Base-by-base conservation (phyloP, 345 rosid species). In the Eucalyptus melliodora region DNA sequence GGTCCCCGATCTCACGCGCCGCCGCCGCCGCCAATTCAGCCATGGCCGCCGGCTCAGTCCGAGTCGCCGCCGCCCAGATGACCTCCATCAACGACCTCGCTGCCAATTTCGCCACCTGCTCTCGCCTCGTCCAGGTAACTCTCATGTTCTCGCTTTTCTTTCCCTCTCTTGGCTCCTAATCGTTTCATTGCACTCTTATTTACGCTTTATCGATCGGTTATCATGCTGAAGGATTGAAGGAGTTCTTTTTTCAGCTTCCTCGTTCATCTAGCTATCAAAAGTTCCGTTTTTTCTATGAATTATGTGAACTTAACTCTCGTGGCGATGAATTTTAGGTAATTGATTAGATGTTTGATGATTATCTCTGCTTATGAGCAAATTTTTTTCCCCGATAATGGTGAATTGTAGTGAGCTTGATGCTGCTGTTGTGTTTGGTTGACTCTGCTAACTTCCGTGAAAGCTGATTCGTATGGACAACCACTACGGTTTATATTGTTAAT, bases 11-110 rank as follows among this genome's bases (percentile, higher is more conserved):
- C 37, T 56, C 87, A 34, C 89, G 89, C 80, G 89, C 90, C 88
- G 49, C 60, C 86, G 49, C 60, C 86, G 90, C 93, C 91, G 86
- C 89, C 59, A 56, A 80, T 51, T 60, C 91, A 83, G 89, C 88
- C 90, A 94, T 95, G 94, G 93, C 97, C 24, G 67, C 93, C 87
- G 92, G 90, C 87, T 92, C 94, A 2, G 96, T 95, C 92, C 96
- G 98, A 87, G 96, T 97, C 80, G 99, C 99, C 86, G 98, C 97
- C n/a, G 97, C 94, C 89, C 99, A 97, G 95, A 97, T 97, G 98
- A 97, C 99, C 51, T 97, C 99, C 45, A 86, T 95, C 93, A 95
- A 95, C 94, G 99, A 97, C 89, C 90, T 97, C 86, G 95, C 97
- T 87, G 53, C 96, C 91, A 97, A 97, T 89, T 95, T 95, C 92